Base-by-base conservation (phyloP, 306 rosid species). In the Hippophae tibetana region DNA sequence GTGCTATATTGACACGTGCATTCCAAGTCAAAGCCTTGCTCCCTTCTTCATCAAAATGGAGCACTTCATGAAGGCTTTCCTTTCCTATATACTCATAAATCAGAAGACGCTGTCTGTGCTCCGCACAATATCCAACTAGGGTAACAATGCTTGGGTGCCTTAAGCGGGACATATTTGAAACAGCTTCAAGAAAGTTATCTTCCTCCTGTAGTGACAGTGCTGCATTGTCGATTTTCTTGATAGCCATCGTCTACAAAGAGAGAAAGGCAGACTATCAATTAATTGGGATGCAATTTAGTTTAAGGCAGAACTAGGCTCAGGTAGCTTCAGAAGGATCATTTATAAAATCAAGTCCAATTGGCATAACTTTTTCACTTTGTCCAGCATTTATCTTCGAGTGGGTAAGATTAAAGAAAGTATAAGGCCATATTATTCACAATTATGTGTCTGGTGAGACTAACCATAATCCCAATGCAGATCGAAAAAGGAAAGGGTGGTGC, bases 1-100 rank as follows among this genome's bases (percentile, higher is more conserved):
- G 99, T 45, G 99, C 95, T 64, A 93, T 81, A 65, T 95, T 83
- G 43, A 93, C 99, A 60, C 99, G 97, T 3, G 90, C 95, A 74
- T 93, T 93, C 99, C 99, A 93, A 63, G 94, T 69, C 69, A 93
- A 80, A 47, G 68, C 78, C 63, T 80, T 88, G 53, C 85, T 77
- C 69, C 94, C 78, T 31, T 88, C 90, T 68, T 86, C 99, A 45
- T 85, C 71, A 73, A 83, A 86, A 79, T 93, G 99, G 70, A 93
- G 97, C 70, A 86, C 77, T 67, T 88, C 97, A 58, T 93, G 99
- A 47, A 93, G 72, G 78, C 87, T 88, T 56, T 89, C 99, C 62
- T 80, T 88, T 72, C 76, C 90, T 50, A 93, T 27, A 57, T 74
- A 64, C 82, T 93, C 99, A 51, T 85, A 84, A 64, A 93, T 85